These are phyloP conservation scores for Exophiala xenobiotica DNA, from an alignment of 2,329 filamentous ascomycete genomes.

Conservation along the genomic window DNA sequence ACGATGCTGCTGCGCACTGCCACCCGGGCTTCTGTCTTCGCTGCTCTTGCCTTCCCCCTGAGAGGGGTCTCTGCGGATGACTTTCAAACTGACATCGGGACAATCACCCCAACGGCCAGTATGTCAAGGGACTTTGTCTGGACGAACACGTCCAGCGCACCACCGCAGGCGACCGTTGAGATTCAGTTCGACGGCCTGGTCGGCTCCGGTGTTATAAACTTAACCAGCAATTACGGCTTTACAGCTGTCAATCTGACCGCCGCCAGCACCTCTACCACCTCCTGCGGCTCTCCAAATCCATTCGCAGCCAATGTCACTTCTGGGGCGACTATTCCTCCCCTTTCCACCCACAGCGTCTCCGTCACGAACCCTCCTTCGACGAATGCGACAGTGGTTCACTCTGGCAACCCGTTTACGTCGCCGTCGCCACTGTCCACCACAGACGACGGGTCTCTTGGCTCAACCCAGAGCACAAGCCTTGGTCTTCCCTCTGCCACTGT, in stretches of 20 bases:
- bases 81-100: not conserved
- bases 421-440: not conserved
- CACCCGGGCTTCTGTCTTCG: not conserved
- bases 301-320: slow-evolving; percentile 7
- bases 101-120: not conserved
- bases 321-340: not conserved
- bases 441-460: not conserved
- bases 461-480: not conserved
- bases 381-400: not conserved
- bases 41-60: not conserved
- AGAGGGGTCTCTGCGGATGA: not conserved
- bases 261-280: slow-evolving; percentile 2
- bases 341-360: not conserved
- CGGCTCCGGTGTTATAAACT: slow-evolving; percentile 6
- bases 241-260: slow-evolving; percentile 4
- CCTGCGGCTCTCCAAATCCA: slow-evolving; percentile 1
- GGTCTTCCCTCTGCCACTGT: not conserved
- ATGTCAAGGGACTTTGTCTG: slow-evolving; percentile 4
- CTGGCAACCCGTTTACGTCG: not conserved
- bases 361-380: not conserved
- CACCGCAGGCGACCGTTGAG: slow-evolving; percentile 3
- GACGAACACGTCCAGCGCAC: slow-evolving; percentile 3
- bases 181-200: slow-evolving; percentile 6
- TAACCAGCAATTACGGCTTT: slow-evolving; percentile 2
- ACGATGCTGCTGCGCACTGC: not conserved